Base-by-base conservation (phyloP, 2,329 filamentous ascomycete species). In the Chaetomium strumarium region DNA sequence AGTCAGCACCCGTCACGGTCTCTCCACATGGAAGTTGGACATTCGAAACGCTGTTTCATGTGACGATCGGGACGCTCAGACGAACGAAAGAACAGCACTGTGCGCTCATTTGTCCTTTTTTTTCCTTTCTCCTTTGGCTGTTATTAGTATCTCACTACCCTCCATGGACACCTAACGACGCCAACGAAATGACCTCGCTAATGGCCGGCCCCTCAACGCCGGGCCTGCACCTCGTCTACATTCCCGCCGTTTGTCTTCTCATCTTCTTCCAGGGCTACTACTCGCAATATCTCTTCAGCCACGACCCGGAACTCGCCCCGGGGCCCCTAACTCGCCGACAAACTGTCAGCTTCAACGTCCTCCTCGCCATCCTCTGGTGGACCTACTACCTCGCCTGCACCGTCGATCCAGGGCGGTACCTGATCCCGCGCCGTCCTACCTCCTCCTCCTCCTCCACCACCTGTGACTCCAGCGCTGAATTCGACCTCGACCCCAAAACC, bases 241-340 rank as follows among this genome's bases (percentile, higher is more conserved):
- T 90, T n/a, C 85, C 86, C 13, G 78, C 75, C 53, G 85, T 87
- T 41, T 82, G 81, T 58, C 51, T 75, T 8, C 71, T 92, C 13
- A 86, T 91, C 54, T 64, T 71, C 49, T 88, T 90, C 64, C 77
- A 91, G 3, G 80, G 81, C 55, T 89, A 86, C 71, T 78, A 80
- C 45, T 86, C 88, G 5, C 88, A 92, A 69, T 78, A 75, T 65
- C 74, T 92, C 43, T 87, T 92, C 66, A 68, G 77, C 59, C 70
- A 79, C 55, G 75, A 81, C 33, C 75, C 77, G 2, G 72, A 77
- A 57, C 75, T 86, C 57, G 72, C 75, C 11, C 81, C 82, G 0
- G 82, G 80, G 2, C 83, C 85, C 1, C 73, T 86, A 20, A 77
- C 77, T 4, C 68, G 65, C 52, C 67, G 69, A 52, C 75, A 92